Percentiles rank a stretch among this genome's conserved stretches.
phyloP scores from a whole-genome alignment of 140 eudicot genomes.

The Eryngium alpinum region DNA sequence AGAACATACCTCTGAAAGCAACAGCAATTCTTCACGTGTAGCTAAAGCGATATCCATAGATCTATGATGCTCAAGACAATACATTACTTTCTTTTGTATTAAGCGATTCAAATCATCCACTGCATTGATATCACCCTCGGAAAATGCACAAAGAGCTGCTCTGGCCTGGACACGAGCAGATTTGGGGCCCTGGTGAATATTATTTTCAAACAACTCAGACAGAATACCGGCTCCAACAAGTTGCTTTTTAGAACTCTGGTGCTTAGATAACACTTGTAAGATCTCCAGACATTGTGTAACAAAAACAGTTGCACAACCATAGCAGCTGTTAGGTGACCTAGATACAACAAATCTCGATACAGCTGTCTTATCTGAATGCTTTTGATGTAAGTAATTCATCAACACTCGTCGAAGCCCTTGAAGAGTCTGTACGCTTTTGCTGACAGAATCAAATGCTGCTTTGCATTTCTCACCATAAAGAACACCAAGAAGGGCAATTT shows the following conservation, averaged over 20 bases:
- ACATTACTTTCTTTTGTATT: conserved; percentile 83
- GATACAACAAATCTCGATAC: conserved; percentile 81
- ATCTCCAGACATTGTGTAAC: conserved; percentile 96
- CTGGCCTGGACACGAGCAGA: conserved; percentile 95
- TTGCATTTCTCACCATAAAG: conserved; percentile 99
- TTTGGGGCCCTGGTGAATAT: conserved; percentile 98
- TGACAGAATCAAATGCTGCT: conserved; percentile 99
- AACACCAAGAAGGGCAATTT: conserved; percentile 97
- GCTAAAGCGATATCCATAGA: conserved; percentile 97
- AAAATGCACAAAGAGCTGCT: conserved; percentile 92
- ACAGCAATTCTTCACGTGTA: conserved; percentile 79
- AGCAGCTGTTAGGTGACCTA: conserved; percentile 91
- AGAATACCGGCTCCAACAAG: conserved; percentile 83
- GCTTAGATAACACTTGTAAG: conserved; percentile 84
- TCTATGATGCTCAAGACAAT: conserved; percentile 97
- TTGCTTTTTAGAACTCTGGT: conserved; percentile 79
- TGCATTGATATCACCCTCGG: conserved; percentile 92
- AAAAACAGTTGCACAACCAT: conserved; percentile 94
- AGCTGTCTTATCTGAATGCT: conserved; percentile 54
- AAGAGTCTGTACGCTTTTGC: conserved; percentile 98
- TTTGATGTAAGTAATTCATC: conserved; percentile 92
- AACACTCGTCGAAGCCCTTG: conserved; percentile 98
- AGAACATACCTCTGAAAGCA: conserved; percentile 96
- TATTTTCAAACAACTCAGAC: conserved; percentile 91
- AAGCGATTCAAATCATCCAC: conserved; percentile 73